Evolutionary conservation across 148 eudicot genomes (phyloP).

Genomic region (Fagopyrum tataricum): DNA sequence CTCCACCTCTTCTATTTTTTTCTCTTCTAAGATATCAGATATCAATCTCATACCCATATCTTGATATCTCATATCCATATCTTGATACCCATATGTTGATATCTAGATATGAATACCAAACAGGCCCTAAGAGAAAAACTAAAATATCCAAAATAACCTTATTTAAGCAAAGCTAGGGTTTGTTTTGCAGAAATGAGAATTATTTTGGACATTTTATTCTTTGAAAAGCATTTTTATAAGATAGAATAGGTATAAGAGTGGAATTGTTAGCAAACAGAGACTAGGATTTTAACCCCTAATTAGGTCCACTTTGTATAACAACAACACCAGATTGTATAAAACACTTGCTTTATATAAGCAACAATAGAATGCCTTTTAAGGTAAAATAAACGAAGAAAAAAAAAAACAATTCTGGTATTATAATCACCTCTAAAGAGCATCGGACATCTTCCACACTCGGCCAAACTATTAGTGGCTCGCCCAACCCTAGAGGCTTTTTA

Average conservation of each 20-base stretch:
- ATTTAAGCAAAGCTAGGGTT: not conserved
- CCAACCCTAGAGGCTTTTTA: slow-evolving; percentile 63
- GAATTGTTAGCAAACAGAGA: not conserved
- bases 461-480: slow-evolving; percentile 81
- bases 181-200: not conserved
- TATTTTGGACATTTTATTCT: not conserved
- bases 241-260: not conserved
- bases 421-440: slow-evolving; percentile 51
- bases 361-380: not conserved
- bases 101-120: too few relatives aligned
- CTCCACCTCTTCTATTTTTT: too few relatives aligned
- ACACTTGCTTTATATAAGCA: not conserved
- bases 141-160: not conserved
- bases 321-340: not conserved
- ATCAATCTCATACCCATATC: too few relatives aligned
- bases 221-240: not conserved
- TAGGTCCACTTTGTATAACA: too few relatives aligned
- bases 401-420: not conserved
- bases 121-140: not conserved
- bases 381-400: not conserved
- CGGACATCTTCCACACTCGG: slow-evolving; percentile 93
- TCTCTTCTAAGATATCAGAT: too few relatives aligned
- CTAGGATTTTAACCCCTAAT: not conserved
- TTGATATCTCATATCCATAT: too few relatives aligned
- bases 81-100: too few relatives aligned